Conservation (phyloP, 768 basidiomycete species). For the Pleurotus ostreatus region DNA sequence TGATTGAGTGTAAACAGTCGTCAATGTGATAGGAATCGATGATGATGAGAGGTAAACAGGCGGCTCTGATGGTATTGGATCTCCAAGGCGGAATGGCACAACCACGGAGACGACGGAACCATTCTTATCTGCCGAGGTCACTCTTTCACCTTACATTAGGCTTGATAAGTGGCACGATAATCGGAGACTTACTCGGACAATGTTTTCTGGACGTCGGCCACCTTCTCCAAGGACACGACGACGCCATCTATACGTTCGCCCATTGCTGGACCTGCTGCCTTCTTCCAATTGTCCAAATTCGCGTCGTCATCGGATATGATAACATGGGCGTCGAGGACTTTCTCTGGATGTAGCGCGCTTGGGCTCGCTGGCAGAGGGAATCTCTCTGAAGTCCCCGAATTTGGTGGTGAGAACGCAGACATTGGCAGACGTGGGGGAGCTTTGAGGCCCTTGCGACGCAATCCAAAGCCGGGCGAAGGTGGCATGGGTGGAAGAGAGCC, state of each 20-base stretch:
- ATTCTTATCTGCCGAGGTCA: conserved; percentile 14
- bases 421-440: conserved; percentile 67
- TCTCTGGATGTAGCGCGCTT: conserved; percentile 56
- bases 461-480: conserved; percentile 37
- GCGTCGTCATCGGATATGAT: conserved; percentile 35
- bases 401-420: conserved; percentile 74
- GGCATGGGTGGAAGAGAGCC: conserved; percentile 19
- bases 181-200: conserved; percentile 41
- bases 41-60: conserved; percentile 33
- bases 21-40: conserved; percentile 46
- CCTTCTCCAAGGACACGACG: conserved; percentile 47
- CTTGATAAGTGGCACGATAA: neutral
- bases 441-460: conserved; percentile 61
- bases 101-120: conserved; percentile 51
- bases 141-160: conserved; percentile 1
- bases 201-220: conserved; percentile 33
- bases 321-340: conserved; percentile 69
- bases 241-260: conserved; percentile 46
- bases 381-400: conserved; percentile 57
- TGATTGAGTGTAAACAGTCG: conserved; percentile 49
- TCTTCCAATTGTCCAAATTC: conserved; percentile 47
- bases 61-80: conserved; percentile 35
- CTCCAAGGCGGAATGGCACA: conserved; percentile 58
- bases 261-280: conserved; percentile 42
- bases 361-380: conserved; percentile 72